Percentiles rank a stretch among this genome's conserved stretches.
Conservation (phyloP, 2,329 filamentous ascomycete genomes). For the Neopestalotiopsis sp. region DNA sequence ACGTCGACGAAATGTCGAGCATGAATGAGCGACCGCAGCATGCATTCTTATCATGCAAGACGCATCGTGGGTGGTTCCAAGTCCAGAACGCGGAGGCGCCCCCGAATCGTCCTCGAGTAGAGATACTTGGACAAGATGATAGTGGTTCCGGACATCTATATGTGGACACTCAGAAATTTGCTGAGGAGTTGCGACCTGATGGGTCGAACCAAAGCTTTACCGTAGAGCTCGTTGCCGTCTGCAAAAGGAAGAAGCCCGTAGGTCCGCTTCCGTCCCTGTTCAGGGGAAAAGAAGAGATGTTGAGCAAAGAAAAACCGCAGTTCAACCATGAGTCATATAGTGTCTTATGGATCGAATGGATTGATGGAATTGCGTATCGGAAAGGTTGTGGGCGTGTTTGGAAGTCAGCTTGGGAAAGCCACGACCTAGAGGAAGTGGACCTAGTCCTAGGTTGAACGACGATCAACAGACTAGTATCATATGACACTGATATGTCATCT, state of each 20-base stretch:
- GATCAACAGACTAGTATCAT: too few relatives aligned
- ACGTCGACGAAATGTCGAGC: neutral
- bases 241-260: neutral
- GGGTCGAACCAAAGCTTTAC: neutral
- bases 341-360: constrained; percentile 17
- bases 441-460: neutral
- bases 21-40: neutral
- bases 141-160: neutral
- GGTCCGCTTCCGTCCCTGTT: too few relatives aligned
- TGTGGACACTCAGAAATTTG: neutral
- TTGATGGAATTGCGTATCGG: constrained; percentile 10
- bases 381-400: neutral
- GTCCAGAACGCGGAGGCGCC: neutral
- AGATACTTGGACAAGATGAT: neutral
- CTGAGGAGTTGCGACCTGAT: neutral
- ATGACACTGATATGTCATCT: too few relatives aligned
- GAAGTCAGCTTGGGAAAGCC: neutral
- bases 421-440: neutral
- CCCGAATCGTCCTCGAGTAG: neutral
- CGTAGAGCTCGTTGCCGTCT: constrained; percentile 9
- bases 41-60: neutral
- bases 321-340: neutral
- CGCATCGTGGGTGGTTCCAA: neutral
- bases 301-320: neutral
- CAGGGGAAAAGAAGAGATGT: too few relatives aligned